Evolutionary conservation across 192 early-diverging fungal species (phyloP).

Genomic region (Oehlia diaphana): DNA sequence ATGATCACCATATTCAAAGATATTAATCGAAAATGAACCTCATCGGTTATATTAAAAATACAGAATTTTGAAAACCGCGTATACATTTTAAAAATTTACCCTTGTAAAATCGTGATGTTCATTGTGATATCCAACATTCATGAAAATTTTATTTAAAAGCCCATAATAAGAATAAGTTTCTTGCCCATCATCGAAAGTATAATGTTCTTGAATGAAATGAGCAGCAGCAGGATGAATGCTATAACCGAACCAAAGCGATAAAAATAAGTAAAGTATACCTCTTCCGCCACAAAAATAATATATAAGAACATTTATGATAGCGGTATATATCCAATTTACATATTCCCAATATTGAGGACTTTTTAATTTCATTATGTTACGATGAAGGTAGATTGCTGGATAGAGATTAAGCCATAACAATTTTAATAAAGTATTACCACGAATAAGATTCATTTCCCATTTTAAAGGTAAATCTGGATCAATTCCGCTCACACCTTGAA

Average conservation of each 20-base stretch:
- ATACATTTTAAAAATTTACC: neutral
- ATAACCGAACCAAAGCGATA: conserved; percentile 79
- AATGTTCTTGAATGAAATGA: conserved; percentile 98
- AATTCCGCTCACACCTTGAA: conserved; percentile 89
- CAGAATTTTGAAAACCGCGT: too few relatives aligned
- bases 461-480: conserved; percentile 93
- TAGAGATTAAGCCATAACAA: conserved; percentile 81
- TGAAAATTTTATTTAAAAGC: conserved; percentile 77
- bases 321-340: conserved; percentile 73
- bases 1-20: too few relatives aligned
- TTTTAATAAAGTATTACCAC: conserved; percentile 67
- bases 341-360: conserved; percentile 74
- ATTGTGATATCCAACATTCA: conserved; percentile 98
- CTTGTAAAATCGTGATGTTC: conserved; percentile 94
- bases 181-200: conserved; percentile 88
- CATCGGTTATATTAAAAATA: too few relatives aligned
- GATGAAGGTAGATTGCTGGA: conserved; percentile 82
- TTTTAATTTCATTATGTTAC: conserved; percentile 70
- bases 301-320: conserved; percentile 55
- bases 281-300: conserved; percentile 57
- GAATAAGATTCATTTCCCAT: conserved; percentile 79
- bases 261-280: conserved; percentile 67
- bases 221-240: conserved; percentile 90
- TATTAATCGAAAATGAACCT: too few relatives aligned
- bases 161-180: conserved; percentile 99